Conservation (phyloP, 2,329 filamentous ascomycete species). For the Aspergillus brunneoviolaceus region DNA sequence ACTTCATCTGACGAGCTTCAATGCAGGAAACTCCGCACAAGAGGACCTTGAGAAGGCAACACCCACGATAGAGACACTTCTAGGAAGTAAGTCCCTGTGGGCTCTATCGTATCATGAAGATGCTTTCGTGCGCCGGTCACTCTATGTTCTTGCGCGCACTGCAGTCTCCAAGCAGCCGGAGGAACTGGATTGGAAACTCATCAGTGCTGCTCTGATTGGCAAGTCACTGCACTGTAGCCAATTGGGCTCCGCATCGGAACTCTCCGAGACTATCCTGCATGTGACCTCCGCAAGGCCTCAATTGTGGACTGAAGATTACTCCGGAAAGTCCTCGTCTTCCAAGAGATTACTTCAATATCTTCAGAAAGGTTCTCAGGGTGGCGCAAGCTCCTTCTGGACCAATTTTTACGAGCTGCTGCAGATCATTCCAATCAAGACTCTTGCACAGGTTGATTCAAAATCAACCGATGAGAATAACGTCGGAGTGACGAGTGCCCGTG, state of each 20-base stretch:
- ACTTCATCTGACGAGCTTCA: constrained; percentile 16
- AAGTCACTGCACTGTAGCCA: constrained; percentile 74
- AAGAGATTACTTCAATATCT: constrained; percentile 69
- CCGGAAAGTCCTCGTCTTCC: constrained; percentile 55
- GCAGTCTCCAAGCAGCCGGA: constrained; percentile 50
- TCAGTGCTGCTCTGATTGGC: constrained; percentile 69
- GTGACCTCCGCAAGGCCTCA: constrained; percentile 66
- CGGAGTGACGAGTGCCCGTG: constrained; percentile 53
- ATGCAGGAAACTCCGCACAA: constrained; percentile 33
- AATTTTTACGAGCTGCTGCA: constrained; percentile 63
- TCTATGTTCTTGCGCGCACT: constrained; percentile 57
- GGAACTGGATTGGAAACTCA: constrained; percentile 61
- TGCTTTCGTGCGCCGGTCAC: constrained; percentile 56
- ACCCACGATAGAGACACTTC: constrained; percentile 63
- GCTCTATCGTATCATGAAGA: constrained; percentile 58
- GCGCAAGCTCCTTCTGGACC: constrained; percentile 70
- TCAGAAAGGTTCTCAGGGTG: constrained; percentile 80
- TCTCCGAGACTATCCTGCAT: constrained; percentile 64
- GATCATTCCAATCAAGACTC: constrained; percentile 53
- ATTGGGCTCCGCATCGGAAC: constrained; percentile 69
- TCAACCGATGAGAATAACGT: constrained; percentile 22
- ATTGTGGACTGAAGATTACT: constrained; percentile 70
- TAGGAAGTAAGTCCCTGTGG: constrained; percentile 64
- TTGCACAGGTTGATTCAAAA: constrained; percentile 29
- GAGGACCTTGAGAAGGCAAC: constrained; percentile 61